phyloP scores from a whole-genome alignment of 2,329 filamentous ascomycete species.

The Colletotrichum sublineola region DNA sequence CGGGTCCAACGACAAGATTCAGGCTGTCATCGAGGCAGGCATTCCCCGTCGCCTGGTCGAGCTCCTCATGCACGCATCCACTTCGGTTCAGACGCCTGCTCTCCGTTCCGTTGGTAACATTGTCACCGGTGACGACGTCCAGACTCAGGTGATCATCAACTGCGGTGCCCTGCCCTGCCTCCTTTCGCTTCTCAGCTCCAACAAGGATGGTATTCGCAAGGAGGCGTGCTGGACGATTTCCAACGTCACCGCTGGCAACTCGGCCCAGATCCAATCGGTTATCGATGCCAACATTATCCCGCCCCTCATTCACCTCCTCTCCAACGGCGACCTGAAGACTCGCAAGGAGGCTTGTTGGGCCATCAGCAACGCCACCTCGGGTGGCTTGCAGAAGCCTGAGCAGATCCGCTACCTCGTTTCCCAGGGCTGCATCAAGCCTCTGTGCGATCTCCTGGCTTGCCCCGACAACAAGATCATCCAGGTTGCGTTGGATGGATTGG shows the following conservation, averaged over 20 bases:
- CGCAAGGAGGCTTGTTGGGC: slow-evolving; percentile 99
- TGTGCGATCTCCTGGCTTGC: slow-evolving; percentile 94
- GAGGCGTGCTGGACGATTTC: slow-evolving; percentile 99
- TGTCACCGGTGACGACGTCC: slow-evolving; percentile 97
- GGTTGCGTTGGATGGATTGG: slow-evolving; percentile 94
- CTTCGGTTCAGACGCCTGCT: slow-evolving; percentile 96
- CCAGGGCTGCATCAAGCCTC: slow-evolving; percentile 95
- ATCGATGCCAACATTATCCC: slow-evolving; percentile 98
- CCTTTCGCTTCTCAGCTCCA: slow-evolving; percentile 93
- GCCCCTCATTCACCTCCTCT: slow-evolving; percentile 93
- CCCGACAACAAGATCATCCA: slow-evolving; percentile 99
- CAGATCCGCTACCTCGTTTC: slow-evolving; percentile 96
- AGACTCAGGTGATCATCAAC: slow-evolving; percentile 99
- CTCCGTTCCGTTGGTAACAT: slow-evolving; percentile 98
- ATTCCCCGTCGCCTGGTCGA: slow-evolving; percentile 97
- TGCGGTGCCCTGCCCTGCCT: slow-evolving; percentile 92
- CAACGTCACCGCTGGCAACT: slow-evolving; percentile 98
- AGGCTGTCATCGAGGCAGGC: slow-evolving; percentile 97
- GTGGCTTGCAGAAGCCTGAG: slow-evolving; percentile 97
- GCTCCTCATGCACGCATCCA: slow-evolving; percentile 97
- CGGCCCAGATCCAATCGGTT: slow-evolving; percentile 95
- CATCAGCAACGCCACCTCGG: slow-evolving; percentile 97
- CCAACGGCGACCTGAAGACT: slow-evolving; percentile 98
- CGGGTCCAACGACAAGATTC: slow-evolving; percentile 98
- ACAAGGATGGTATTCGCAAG: slow-evolving; percentile 98